Percentiles rank a stretch among this genome's conserved stretches.
Evolutionary conservation across 2,329 filamentous ascomycete species (phyloP).

Genomic region (Hypoxylon sp.): DNA sequence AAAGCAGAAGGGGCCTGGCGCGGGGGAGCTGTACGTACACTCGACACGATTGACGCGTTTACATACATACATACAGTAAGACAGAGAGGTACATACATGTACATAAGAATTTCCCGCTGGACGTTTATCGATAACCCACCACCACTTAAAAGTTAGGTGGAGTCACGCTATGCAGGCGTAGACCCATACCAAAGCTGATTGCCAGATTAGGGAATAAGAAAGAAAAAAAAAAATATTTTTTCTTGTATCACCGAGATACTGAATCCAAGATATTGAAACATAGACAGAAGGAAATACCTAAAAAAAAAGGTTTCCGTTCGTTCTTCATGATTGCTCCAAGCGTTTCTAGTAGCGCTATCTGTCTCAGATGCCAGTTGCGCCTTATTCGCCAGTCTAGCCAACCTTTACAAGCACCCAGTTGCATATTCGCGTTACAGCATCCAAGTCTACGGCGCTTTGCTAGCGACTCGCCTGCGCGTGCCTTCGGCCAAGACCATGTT

Average conservation of each 20-base stretch:
- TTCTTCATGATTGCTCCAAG: slow-evolving; percentile 55
- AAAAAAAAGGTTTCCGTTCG: not conserved
- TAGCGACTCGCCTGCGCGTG: slow-evolving; percentile 9
- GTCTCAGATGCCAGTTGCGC: slow-evolving; percentile 57
- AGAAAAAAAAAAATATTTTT: slow-evolving; percentile 19
- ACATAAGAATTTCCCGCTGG: no score
- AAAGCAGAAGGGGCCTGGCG: not conserved
- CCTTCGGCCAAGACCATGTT: not conserved
- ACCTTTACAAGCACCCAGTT: slow-evolving; percentile 24
- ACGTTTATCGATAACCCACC: not conserved
- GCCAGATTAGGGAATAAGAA: slow-evolving; percentile 22
- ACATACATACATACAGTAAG: no score
- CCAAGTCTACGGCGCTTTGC: slow-evolving; percentile 26
- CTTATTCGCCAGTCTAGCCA: slow-evolving; percentile 48
- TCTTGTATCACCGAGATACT: not conserved
- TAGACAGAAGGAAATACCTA: not conserved
- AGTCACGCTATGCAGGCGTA: not conserved
- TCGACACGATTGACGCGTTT: slow-evolving; percentile 1
- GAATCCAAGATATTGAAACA: not conserved
- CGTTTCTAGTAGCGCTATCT: slow-evolving; percentile 54
- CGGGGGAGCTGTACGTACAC: no score
- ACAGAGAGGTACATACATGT: not conserved
- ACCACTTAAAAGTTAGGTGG: no score
- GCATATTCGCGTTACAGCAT: slow-evolving; percentile 16
- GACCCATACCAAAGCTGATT: slow-evolving; percentile 11